Evolutionary conservation across 495 filamentous ascomycete genomes (phyloP), one percentile per base, ranked within the genome.

Genomic region (Lichina pygmaea): DNA sequence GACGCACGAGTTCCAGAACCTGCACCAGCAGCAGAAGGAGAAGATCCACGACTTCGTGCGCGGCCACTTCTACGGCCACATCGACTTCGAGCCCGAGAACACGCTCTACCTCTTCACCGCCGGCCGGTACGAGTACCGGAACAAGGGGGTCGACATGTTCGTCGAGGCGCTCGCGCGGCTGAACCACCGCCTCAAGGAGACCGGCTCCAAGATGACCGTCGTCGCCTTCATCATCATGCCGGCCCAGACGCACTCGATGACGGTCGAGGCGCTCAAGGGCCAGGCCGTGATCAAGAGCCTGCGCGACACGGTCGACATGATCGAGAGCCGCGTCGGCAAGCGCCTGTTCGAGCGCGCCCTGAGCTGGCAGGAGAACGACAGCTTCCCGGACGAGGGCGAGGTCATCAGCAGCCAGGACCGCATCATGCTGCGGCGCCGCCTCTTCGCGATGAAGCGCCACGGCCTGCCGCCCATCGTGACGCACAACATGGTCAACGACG

Each of bases 151-250:
- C 13, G 89, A 97, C 61, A 95, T 97, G 89, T 97, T 93, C 57
- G 89, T 97, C 53, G 89, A 97, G 57, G 86, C 83, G 0, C 65
- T 97, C 40, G 89, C 89, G 16, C 78, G 89, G 34, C 65, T 97
- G 52, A 95, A 97, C 61, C 86, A 94, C 63, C 72, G 77, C 34
- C 70, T 97, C 46, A 97, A 95, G 66, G 58, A 61, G 45, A 61
- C 72, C 24, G 79, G 81, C 13, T 93, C 85, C 49, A 89, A 86
- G 60, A 92, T 72, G 54, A 97, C 89, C 0, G 79, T 97, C 16
- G 91, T 97, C n/a, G 86, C 89, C 12, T 97, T 97, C 56, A 80
- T 97, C 55, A 94, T 97, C 57, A 92, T 95, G 85, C 91, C 91
- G 6, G 89, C 89, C 3, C 84, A 95, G 59, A 94, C 89, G n/a